These are phyloP conservation scores for Leptosphaerulina australis DNA, from an alignment of 2,329 filamentous ascomycete species.

Conservation along the genomic window DNA sequence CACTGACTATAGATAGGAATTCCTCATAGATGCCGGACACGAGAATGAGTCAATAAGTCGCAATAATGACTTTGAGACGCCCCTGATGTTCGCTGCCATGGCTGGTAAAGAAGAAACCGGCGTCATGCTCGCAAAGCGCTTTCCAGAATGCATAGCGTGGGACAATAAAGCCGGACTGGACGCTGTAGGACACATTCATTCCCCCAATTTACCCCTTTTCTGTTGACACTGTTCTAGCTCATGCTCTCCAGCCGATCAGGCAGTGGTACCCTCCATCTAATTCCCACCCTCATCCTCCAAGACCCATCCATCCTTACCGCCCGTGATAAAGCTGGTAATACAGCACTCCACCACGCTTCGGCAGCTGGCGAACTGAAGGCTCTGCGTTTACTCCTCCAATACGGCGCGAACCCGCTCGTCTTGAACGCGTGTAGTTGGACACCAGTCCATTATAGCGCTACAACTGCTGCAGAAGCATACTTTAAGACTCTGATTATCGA, in stretches of 20 bases:
- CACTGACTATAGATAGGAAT: conserved; percentile 57
- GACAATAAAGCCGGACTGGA: conserved; percentile 72
- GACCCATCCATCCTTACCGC: conserved; percentile 37
- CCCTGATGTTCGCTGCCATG: conserved; percentile 76
- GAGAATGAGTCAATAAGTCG: conserved; percentile 74
- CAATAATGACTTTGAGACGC: conserved; percentile 80
- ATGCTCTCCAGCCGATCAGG: conserved; percentile 49
- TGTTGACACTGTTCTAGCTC: conserved; percentile 34
- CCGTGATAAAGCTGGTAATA: conserved; percentile 77
- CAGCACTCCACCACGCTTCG: conserved; percentile 83
- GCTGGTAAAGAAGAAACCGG: conserved; percentile 76
- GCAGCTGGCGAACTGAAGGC: conserved; percentile 80
- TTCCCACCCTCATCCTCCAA: conserved; percentile 46
- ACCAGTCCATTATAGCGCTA: conserved; percentile 80
- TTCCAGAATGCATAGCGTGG: conserved; percentile 67
- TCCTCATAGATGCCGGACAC: conserved; percentile 75
- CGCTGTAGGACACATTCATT: conserved; percentile 59
- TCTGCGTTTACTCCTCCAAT: conserved; percentile 75
- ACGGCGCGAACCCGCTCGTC: conserved; percentile 75
- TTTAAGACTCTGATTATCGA: conserved; percentile 78
- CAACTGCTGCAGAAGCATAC: conserved; percentile 83
- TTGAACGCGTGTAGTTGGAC: conserved; percentile 82
- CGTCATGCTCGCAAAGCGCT: conserved; percentile 69
- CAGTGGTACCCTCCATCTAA: conserved; percentile 53
- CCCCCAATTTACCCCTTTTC: background rate